These are phyloP conservation scores for Saitozyma podzolica DNA, from an alignment of 768 basidiomycete species.

Conservation along the genomic window DNA sequence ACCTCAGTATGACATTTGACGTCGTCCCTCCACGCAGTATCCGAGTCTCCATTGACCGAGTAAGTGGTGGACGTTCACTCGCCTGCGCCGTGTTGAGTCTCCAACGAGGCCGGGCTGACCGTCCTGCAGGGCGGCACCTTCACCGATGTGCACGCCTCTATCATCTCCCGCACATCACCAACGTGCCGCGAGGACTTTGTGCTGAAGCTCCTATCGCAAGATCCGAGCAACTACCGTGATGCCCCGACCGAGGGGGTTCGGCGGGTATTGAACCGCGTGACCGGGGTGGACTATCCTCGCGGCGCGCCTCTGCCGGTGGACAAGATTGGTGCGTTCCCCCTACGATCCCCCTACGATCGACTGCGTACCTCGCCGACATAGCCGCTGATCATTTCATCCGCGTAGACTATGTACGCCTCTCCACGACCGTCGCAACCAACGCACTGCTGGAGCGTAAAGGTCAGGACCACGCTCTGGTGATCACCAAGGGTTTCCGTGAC, in stretches of 20 bases:
- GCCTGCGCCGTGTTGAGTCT: too few species aligned
- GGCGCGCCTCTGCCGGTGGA: slow-evolving; percentile 61
- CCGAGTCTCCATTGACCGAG: slow-evolving; percentile 37
- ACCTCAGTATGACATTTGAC: slow-evolving; percentile 1
- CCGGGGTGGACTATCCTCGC: slow-evolving; percentile 67
- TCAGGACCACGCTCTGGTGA: slow-evolving; percentile 82
- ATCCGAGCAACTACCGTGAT: slow-evolving; percentile 69
- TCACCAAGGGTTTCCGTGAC: slow-evolving; percentile 66
- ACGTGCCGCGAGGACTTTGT: slow-evolving; percentile 57
- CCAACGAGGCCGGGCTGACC: background rate
- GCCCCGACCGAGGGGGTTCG: slow-evolving; percentile 52
- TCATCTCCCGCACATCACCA: slow-evolving; percentile 7
- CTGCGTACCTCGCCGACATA: background rate
- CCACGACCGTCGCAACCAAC: slow-evolving; percentile 94
- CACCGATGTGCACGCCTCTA: slow-evolving; percentile 40
- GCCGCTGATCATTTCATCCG: background rate
- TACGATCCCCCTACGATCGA: background rate
- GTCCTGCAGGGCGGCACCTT: slow-evolving; percentile 44
- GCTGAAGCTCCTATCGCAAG: slow-evolving; percentile 90
- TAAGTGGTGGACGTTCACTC: too few species aligned
- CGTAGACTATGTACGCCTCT: slow-evolving; percentile 83
- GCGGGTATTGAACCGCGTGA: slow-evolving; percentile 75
- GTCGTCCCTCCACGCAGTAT: slow-evolving; percentile 34
- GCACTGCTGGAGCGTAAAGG: slow-evolving; percentile 94
- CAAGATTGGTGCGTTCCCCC: slow-evolving; percentile 39